Evolutionary conservation across 169 alveolate genomes (phyloP), one percentile per base, ranked within the genome.

Genomic region (Cryptosporidium muris): DNA sequence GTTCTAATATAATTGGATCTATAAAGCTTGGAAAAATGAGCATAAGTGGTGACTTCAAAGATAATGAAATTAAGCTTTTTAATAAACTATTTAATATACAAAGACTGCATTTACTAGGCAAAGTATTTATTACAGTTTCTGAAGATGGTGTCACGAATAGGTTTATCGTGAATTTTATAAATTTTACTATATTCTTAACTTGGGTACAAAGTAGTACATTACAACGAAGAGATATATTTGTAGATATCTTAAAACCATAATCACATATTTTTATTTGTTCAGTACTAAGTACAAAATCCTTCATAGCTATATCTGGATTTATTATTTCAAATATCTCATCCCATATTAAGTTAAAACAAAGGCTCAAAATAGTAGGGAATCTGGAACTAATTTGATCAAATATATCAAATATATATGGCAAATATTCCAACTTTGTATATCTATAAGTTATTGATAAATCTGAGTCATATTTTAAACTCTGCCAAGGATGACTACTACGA

Each of bases 261-360:
- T 74, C 74, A 56, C 54, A 45, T 14, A 74, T 40, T 7, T 8
- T 1, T 25, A 43, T 42, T 47, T 74, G 60, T 1, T 38, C 37
- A 74, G 2, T 54, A 52, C 25, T 52, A 47, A n/a, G n/a, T n/a
- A n/a, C n/a, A n/a, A n/a, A n/a, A n/a, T n/a, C n/a, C n/a, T n/a
- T n/a, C n/a, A n/a, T n/a, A n/a, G 60, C 16, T 37, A 43, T 25
- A 5, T 54, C 40, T 4, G 54, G 53, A 48, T 16, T 12, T 58
- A 74, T 8, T 1, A 74, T 5, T 37, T 58, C 47, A 36, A 9
- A 47, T 34, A 74, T n/a, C 47, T 74, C 82, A 43, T 74, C 82
- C 43, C 60, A 43, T 43, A 74, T 74, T 56, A 60, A 45, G 9
- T 56, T 74, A 42, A 58, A 74, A 37, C 63, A 74, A 6, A 60